These are phyloP conservation scores for Penicillium riverlandense DNA, from an alignment of 495 filamentous ascomycete genomes.

Conservation along the genomic window DNA sequence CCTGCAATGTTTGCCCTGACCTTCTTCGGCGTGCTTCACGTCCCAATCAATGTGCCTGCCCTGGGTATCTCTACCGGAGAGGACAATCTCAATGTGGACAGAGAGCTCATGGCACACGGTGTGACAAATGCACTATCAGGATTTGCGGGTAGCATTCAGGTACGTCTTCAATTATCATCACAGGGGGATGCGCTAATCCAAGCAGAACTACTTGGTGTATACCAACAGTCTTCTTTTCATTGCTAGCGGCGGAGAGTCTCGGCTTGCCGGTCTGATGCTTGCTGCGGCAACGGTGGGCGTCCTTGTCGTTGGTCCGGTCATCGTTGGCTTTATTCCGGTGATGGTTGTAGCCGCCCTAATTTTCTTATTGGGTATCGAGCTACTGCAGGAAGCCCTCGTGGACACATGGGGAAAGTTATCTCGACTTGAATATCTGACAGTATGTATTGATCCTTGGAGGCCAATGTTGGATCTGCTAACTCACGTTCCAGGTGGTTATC, in stretches of 20 bases:
- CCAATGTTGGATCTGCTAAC: neutral
- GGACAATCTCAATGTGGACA: slow-evolving; percentile 83
- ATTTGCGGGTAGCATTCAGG: slow-evolving; percentile 77
- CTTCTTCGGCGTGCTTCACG: slow-evolving; percentile 94
- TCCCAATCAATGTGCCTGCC: slow-evolving; percentile 95
- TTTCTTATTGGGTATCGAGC: slow-evolving; percentile 85
- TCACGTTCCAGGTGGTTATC: slow-evolving; percentile 58
- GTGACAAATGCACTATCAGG: slow-evolving; percentile 90
- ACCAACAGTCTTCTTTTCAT: slow-evolving; percentile 96
- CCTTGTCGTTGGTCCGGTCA: slow-evolving; percentile 73
- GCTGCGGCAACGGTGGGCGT: slow-evolving; percentile 73
- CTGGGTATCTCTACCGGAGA: slow-evolving; percentile 82
- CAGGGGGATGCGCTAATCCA: slow-evolving; percentile 1
- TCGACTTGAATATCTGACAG: slow-evolving; percentile 80
- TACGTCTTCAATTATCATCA: slow-evolving; percentile 16
- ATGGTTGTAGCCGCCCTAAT: slow-evolving; percentile 96
- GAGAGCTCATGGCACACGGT: slow-evolving; percentile 88
- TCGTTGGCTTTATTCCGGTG: slow-evolving; percentile 90
- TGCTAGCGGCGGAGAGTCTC: slow-evolving; percentile 76
- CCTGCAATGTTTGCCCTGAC: slow-evolving; percentile 97
- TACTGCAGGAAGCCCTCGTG: slow-evolving; percentile 80
- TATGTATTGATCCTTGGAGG: slow-evolving; percentile 21
- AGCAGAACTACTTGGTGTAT: slow-evolving; percentile 87
- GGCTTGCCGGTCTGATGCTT: slow-evolving; percentile 79
- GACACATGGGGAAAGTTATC: slow-evolving; percentile 83